Base-by-base conservation (phyloP, 2,329 filamentous ascomycete genomes). In the Nemania diffusa region DNA sequence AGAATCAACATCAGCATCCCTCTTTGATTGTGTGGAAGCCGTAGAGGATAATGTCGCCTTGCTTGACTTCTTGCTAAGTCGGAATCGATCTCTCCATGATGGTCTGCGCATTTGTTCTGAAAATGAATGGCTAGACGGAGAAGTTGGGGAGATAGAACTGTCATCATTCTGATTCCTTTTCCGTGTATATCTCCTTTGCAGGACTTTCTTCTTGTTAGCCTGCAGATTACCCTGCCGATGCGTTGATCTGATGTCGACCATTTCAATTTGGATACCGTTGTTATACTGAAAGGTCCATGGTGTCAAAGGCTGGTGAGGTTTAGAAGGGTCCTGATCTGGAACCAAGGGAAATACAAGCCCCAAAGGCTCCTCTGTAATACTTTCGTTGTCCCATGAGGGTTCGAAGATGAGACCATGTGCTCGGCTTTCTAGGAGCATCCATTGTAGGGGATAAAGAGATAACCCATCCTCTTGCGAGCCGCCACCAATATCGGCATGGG, bases 21-120 rank as follows among this genome's bases (percentile, higher is more conserved):
- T 81, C 77, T 65, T 80, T 74, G 63, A 78, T 79, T 48, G 81
- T 81, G 82, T 81, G 83, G 74, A 76, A 76, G 71, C 83, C 81
- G 81, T 81, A 82, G 74, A 77, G 77, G 70, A 82, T 81, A 69
- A 79, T 78, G 52, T 81, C 76, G 51, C 80, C 81, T 20, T 80
- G 81, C 56, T 63, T 24, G 64, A 46, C 26, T 71, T 69, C 37
- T 24, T 67, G 22, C 51, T 57, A 9, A 71, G 63, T 32, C 64
- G 50, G 42, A 71, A 66, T 3, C 67, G 61, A 34, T 69, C 60
- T 29, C 59, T 61, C 68, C 65, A 70, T 7, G 64, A 65, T 20
- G 57, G 57, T 56, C 64, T 61, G 15, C 59, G 63, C 4, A 34
- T 20, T 32, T 29, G 60, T 7, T 70, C 68, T 29, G 59, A 40